Conservation (phyloP, 352 stramenopile genomes). For the Pythium myriotylum region DNA sequence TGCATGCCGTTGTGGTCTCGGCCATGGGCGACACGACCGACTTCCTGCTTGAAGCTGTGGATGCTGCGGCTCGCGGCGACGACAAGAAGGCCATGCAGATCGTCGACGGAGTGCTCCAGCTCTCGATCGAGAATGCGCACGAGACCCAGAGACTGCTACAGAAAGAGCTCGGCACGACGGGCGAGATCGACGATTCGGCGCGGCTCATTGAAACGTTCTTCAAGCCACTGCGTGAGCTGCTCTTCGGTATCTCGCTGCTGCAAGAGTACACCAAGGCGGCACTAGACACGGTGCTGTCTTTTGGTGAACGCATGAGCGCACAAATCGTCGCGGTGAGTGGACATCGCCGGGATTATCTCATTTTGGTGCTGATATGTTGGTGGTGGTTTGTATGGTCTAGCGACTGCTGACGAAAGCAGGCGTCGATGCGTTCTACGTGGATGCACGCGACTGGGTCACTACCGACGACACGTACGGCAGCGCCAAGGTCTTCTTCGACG, state of each 20-base stretch:
- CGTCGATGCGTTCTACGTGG: conserved; percentile 66
- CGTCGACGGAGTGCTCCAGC: conserved; percentile 59
- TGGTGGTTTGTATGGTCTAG: conserved; percentile 1
- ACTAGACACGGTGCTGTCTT: conserved; percentile 78
- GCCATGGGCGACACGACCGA: conserved; percentile 85
- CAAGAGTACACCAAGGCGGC: conserved; percentile 72
- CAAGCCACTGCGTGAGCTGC: conserved; percentile 71
- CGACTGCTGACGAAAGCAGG: conserved; percentile 54
- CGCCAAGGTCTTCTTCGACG: conserved; percentile 78
- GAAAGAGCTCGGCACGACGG: conserved; percentile 21
- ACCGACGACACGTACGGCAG: conserved; percentile 73
- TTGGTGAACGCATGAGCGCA: conserved; percentile 76
- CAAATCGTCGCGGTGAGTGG: conserved; percentile 61
- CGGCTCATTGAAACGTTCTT: conserved; percentile 59
- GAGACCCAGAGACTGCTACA: conserved; percentile 55
- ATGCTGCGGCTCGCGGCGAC: conserved; percentile 58
- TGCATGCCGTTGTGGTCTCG: conserved; percentile 75
- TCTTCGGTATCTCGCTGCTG: conserved; percentile 76
- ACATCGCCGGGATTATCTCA: neutral
- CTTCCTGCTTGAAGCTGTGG: conserved; percentile 64
- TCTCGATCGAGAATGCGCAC: conserved; percentile 71
- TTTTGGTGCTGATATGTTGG: neutral
- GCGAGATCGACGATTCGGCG: conserved; percentile 56
- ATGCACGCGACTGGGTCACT: conserved; percentile 72
- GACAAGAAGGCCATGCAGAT: conserved; percentile 41